These are phyloP conservation scores for Hypoxylon lienhwacheense DNA, from an alignment of 495 filamentous ascomycete genomes.

Conservation along the genomic window DNA sequence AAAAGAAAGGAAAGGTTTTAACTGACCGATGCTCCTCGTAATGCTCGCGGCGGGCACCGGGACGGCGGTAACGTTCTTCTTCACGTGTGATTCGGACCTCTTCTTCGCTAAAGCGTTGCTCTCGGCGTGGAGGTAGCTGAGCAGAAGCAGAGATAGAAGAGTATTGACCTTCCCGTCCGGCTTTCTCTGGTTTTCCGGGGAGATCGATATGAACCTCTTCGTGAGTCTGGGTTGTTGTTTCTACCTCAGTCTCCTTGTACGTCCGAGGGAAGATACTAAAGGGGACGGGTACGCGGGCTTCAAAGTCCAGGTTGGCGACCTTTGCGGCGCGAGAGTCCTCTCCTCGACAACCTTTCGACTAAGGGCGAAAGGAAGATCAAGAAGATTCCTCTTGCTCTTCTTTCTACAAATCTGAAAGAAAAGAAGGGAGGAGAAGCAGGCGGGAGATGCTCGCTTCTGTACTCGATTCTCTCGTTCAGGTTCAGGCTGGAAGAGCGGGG, in stretches of 20 bases:
- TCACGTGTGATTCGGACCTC: conserved; percentile 74
- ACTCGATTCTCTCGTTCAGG: conserved; percentile 43
- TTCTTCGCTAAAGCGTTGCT: conserved; percentile 73
- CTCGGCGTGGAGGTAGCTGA: conserved; percentile 63
- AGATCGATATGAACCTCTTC: conserved; percentile 89
- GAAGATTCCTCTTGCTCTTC: conserved; percentile 83
- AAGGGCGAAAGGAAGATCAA: conserved; percentile 88
- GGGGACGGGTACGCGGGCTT: conserved; percentile 97
- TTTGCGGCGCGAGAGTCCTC: conserved; percentile 67
- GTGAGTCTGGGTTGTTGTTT: conserved; percentile 71
- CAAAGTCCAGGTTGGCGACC: conserved; percentile 99
- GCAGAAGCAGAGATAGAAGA: conserved; percentile 64
- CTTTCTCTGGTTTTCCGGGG: conserved; percentile 61
- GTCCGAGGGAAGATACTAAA: conserved; percentile 99
- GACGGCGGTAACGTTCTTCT: conserved; percentile 68
- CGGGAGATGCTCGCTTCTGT: conserved; percentile 36
- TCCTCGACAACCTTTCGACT: conserved; percentile 93
- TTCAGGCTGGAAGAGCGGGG: conserved; percentile 40
- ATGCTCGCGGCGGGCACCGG: conserved; percentile 57
- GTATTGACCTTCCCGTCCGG: conserved; percentile 94
- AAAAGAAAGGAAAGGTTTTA: not conserved
- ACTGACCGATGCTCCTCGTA: conserved; percentile 54
- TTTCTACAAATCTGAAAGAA: conserved; percentile 52
- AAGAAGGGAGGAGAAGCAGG: conserved; percentile 43
- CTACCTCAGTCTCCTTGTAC: conserved; percentile 88